A percentile compares a stretch with the other conserved stretches of the same genome.
Evolutionary conservation across 202 grass and related monocot species (phyloP).

Genomic region (Carex arenaria): DNA sequence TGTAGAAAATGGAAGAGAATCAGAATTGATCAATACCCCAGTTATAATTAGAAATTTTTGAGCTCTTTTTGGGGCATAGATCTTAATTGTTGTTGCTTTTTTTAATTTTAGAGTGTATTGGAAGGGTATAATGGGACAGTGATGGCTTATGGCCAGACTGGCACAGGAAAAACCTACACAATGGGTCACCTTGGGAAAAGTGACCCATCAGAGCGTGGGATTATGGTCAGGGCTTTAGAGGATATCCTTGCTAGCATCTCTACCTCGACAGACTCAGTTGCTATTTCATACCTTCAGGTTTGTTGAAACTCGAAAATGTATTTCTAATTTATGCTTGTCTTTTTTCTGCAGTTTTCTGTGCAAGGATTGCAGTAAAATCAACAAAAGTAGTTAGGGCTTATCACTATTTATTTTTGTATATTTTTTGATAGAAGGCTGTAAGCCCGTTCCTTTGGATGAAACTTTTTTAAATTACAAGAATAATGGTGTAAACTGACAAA

Average conservation of each 20-base stretch:
- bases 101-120: conserved; percentile 82
- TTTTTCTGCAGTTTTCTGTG: conserved; percentile 4
- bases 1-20: neutral
- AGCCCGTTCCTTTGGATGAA: no score
- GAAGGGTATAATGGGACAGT: conserved; percentile 98
- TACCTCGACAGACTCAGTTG: conserved; percentile 43
- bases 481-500: neutral
- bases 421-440: no score
- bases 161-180: conserved; percentile 97
- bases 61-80: conserved; percentile 9
- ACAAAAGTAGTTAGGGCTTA: neutral
- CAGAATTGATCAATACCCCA: neutral
- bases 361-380: neutral
- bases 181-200: conserved; percentile 76
- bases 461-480: neutral
- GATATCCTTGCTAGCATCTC: conserved; percentile 67
- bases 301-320: conserved; percentile 12
- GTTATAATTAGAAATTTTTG: neutral
- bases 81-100: conserved; percentile 22
- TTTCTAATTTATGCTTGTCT: neutral
- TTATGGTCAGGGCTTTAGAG: conserved; percentile 96
- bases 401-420: no score
- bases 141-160: conserved; percentile 99
- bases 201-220: conserved; percentile 81
- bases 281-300: conserved; percentile 93